Base-by-base conservation (phyloP, 345 rosid species). In the Pelargonium nanum region DNA sequence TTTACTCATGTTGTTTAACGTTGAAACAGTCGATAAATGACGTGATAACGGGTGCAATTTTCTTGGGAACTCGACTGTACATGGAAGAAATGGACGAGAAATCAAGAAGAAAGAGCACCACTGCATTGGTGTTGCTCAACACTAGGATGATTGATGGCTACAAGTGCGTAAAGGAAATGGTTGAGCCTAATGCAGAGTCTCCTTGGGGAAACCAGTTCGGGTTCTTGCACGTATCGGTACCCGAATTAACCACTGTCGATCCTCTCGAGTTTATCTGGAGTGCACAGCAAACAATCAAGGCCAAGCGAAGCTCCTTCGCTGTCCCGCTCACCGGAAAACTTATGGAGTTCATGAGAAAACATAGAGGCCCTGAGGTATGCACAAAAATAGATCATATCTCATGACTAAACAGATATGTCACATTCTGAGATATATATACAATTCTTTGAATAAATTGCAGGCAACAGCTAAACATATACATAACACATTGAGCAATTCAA, bases 81-180 rank as follows among this genome's bases (percentile, higher is more conserved):
- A 80, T 80, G 82, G 59, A 58, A 76, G 61, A 22, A 22, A 66
- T 51, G n/a, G 48, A 59, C n/a, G 16, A 60, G 1, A 56, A 68
- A 45, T n/a, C 28, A 26, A 59, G 21, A 4, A 52, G 56, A 4
- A 65, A 51, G 53, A 40, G 45, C 45, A 34, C 80, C 2, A 82
- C 84, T 1, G 79, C 84, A 13, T 21, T 82, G 24, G 83, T 80
- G 60, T 50, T 80, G 65, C 77, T 82, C 4, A 82, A 80, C 19
- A 82, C 87, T 0, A 75, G 84, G 65, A 68, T 4, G 24, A 54
- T 80, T 26, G 44, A 61, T 8, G 79, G 77, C 0, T 82, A 82
- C 75, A 80, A 65, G 52, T 75, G 82, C 5, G 70, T 82, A 19
- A 24, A 65, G 61, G 87, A 80, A 55, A 80, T 82, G 84, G 69